Conservation (phyloP, 805 yeast species). For the Cyberlindnera misumaiensis region DNA sequence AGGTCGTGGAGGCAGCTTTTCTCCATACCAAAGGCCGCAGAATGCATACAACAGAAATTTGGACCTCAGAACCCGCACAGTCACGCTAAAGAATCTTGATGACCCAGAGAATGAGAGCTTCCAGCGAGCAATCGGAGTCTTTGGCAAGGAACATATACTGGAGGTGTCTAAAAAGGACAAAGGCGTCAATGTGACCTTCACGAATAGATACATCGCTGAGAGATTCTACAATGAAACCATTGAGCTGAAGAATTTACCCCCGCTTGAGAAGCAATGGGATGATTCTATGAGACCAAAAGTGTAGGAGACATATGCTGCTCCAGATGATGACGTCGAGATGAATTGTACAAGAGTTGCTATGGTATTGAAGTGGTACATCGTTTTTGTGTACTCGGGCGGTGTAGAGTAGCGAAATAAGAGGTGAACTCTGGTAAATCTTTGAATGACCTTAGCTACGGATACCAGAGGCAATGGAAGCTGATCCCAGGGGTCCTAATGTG, state of each 20-base stretch:
- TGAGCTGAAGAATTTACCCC: conserved; percentile 6
- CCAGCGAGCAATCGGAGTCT: conserved; percentile 8
- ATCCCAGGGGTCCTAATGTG: background rate
- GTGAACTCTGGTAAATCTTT: no score
- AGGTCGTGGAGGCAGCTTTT: conserved; percentile 9
- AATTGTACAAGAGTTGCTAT: background rate
- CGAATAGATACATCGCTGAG: conserved; percentile 19
- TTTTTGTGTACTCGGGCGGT: no score
- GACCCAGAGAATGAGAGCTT: conserved; percentile 13
- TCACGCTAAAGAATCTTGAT: conserved; percentile 13
- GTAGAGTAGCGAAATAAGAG: no score
- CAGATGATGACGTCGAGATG: conserved; percentile 2
- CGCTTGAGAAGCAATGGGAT: conserved; percentile 18
- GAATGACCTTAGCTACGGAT: no score
- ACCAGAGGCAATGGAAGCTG: no score
- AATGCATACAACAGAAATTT: conserved; percentile 7
- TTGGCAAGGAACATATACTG: conserved; percentile 11
- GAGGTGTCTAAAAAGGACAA: conserved; percentile 3
- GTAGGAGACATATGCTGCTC: background rate
- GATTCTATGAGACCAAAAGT: conserved; percentile 10
- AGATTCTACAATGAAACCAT: conserved; percentile 14
- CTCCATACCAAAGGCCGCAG: conserved; percentile 17
- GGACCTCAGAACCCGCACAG: conserved; percentile 21
- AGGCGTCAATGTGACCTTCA: conserved; percentile 16
- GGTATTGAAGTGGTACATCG: no score